A percentile compares a stretch with the other conserved stretches of the same genome.
Evolutionary conservation across 140 eudicot species (phyloP).

Genomic region (Anethum foeniculum): DNA sequence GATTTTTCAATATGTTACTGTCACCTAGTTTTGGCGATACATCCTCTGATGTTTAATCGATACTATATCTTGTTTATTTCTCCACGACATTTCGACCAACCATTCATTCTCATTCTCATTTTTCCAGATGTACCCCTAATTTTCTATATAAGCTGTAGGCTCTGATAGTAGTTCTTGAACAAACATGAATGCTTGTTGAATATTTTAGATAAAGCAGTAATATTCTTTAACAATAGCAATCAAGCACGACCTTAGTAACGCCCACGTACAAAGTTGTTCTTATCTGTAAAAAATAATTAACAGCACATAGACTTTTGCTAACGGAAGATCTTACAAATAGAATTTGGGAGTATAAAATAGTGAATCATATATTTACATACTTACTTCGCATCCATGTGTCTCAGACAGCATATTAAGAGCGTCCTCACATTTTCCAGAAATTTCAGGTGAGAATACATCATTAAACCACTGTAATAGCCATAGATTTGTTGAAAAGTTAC

Average conservation of each 20-base stretch:
- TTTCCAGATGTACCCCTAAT: background rate
- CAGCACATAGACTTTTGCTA: background rate
- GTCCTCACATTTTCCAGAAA: slow-evolving; percentile 47
- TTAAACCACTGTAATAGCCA: slow-evolving; percentile 46
- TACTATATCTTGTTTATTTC: background rate
- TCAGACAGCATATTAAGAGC: slow-evolving; percentile 31
- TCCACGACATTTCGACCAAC: background rate
- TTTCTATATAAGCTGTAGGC: background rate
- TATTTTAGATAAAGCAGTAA: background rate
- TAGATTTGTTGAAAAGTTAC: slow-evolving; percentile 6
- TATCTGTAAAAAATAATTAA: background rate
- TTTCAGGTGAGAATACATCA: slow-evolving; percentile 46
- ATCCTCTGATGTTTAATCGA: background rate
- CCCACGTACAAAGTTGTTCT: background rate
- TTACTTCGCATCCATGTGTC: slow-evolving; percentile 48
- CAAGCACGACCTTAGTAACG: background rate
- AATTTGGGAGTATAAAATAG: background rate
- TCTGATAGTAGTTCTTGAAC: background rate
- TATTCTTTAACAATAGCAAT: background rate
- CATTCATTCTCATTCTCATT: background rate
- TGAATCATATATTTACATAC: background rate
- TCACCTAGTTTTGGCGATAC: background rate
- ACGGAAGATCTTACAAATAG: background rate
- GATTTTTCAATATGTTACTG: background rate
- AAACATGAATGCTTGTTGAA: background rate